phyloP scores from a whole-genome alignment of 768 basidiomycete species.

The Podaxis carcinomalis region DNA sequence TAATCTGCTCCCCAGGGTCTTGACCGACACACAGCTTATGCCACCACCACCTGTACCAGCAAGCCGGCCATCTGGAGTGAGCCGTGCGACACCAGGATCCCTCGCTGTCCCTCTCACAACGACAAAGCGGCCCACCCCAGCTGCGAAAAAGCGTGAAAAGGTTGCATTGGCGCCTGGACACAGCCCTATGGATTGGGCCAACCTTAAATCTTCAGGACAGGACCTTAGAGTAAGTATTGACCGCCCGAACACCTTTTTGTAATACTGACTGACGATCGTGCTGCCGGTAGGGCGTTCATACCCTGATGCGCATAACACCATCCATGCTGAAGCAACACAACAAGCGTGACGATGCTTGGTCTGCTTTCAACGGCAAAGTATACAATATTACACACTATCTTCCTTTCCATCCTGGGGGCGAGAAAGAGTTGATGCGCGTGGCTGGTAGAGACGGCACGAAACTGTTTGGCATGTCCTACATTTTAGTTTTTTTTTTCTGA shows the following conservation, averaged over 20 bases:
- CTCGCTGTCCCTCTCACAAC: conserved; percentile 61
- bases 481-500: background rate
- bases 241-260: background rate
- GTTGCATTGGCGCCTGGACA: conserved; percentile 90
- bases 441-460: conserved; percentile 95
- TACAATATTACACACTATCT: conserved; percentile 96
- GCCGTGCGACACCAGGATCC: conserved; percentile 28
- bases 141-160: conserved; percentile 62
- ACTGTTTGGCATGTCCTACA: conserved; percentile 70
- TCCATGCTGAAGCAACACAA: conserved; percentile 79
- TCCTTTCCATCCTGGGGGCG: conserved; percentile 91
- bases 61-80: conserved; percentile 33
- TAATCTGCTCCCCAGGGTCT: conserved; percentile 24
- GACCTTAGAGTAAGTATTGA: conserved; percentile 64
- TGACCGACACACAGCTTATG: conserved; percentile 49
- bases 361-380: conserved; percentile 87
- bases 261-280: background rate
- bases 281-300: conserved; percentile 59
- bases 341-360: conserved; percentile 87
- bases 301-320: conserved; percentile 65
- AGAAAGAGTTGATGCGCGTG: conserved; percentile 89
- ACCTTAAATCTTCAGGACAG: conserved; percentile 72
- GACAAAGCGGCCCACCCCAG: conserved; percentile 50
- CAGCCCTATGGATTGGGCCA: conserved; percentile 93
- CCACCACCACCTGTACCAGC: conserved; percentile 48